A percentile compares a stretch with the other conserved stretches of the same genome.
phyloP scores from a whole-genome alignment of 495 filamentous ascomycete genomes.

The Glonium stellatum region DNA sequence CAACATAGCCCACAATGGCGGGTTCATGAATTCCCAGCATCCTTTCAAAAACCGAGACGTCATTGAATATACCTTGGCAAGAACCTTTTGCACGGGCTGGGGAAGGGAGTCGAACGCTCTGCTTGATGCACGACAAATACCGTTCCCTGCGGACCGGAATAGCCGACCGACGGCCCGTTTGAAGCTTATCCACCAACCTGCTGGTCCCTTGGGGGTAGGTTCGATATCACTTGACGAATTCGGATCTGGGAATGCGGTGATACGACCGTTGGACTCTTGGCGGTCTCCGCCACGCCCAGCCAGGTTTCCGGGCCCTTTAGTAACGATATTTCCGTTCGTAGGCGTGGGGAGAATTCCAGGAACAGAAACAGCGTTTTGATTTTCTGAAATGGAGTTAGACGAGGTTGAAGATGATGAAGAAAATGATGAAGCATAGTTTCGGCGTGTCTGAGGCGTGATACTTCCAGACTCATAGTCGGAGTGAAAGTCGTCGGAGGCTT shows the following conservation, averaged over 20 bases:
- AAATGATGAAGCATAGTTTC: slow-evolving; percentile 17
- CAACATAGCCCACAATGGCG: slow-evolving; percentile 95
- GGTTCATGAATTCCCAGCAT: slow-evolving; percentile 93
- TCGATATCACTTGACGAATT: slow-evolving; percentile 12
- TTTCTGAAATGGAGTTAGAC: slow-evolving; percentile 27
- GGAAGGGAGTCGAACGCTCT: slow-evolving; percentile 50
- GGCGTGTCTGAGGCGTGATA: slow-evolving; percentile 17
- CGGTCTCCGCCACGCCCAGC: background rate
- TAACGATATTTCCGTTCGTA: slow-evolving; percentile 32
- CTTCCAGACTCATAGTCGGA: slow-evolving; percentile 25
- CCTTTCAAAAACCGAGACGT: slow-evolving; percentile 53
- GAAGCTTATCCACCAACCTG: slow-evolving; percentile 18
- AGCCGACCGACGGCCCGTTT: slow-evolving; percentile 6
- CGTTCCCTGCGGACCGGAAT: slow-evolving; percentile 4
- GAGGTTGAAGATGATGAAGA: slow-evolving; percentile 10
- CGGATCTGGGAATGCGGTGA: slow-evolving; percentile 29
- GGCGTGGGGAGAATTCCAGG: slow-evolving; percentile 43
- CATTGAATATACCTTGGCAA: slow-evolving; percentile 42
- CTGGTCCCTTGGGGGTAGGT: slow-evolving; percentile 16
- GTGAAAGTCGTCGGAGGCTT: slow-evolving; percentile 33
- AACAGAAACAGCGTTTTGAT: slow-evolving; percentile 25
- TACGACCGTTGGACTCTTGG: slow-evolving; percentile 26
- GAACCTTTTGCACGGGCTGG: slow-evolving; percentile 45
- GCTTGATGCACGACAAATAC: slow-evolving; percentile 9
- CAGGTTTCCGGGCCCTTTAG: slow-evolving; percentile 28